phyloP scores from a whole-genome alignment of 2,329 filamentous ascomycete genomes.

The Diaporthe aspalathi region DNA sequence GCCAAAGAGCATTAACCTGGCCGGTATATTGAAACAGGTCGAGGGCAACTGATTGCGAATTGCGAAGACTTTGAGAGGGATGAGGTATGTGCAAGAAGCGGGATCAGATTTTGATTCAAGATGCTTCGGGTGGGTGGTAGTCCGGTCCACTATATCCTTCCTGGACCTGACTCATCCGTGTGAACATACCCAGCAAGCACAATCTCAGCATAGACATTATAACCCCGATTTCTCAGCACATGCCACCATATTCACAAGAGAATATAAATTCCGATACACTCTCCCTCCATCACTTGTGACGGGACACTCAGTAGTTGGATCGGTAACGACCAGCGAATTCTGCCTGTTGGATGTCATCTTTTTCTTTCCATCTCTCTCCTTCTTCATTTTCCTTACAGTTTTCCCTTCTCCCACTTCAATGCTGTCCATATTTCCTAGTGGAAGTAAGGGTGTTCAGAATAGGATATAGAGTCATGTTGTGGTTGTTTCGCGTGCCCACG shows the following conservation, averaged over 20 bases:
- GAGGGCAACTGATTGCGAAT: conserved; percentile 48
- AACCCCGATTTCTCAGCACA: not conserved
- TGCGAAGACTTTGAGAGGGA: not conserved
- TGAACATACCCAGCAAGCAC: not conserved
- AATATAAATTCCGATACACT: conserved; percentile 8
- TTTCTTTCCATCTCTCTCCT: not conserved
- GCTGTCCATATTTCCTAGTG: too few relatives aligned
- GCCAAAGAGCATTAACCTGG: conserved; percentile 96
- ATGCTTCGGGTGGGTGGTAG: not conserved
- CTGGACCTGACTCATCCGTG: not conserved
- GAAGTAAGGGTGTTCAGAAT: too few relatives aligned
- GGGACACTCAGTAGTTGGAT: conserved; percentile 13
- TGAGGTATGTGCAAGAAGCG: not conserved
- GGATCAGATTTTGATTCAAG: not conserved
- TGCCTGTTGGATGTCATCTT: conserved; percentile 20
- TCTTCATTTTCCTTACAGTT: too few relatives aligned
- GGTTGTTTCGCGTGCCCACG: not conserved
- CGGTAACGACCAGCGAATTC: conserved; percentile 27
- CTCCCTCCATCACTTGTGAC: conserved; percentile 7
- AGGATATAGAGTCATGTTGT: not conserved
- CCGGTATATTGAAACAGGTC: conserved; percentile 80
- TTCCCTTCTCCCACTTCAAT: too few relatives aligned
- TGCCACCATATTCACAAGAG: conserved; percentile 10
- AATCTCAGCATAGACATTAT: conserved; percentile 1
- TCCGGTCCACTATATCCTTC: conserved; percentile 1